phyloP scores from a whole-genome alignment of 2,329 filamentous ascomycete species.

The Stemphylium vesicarium region DNA sequence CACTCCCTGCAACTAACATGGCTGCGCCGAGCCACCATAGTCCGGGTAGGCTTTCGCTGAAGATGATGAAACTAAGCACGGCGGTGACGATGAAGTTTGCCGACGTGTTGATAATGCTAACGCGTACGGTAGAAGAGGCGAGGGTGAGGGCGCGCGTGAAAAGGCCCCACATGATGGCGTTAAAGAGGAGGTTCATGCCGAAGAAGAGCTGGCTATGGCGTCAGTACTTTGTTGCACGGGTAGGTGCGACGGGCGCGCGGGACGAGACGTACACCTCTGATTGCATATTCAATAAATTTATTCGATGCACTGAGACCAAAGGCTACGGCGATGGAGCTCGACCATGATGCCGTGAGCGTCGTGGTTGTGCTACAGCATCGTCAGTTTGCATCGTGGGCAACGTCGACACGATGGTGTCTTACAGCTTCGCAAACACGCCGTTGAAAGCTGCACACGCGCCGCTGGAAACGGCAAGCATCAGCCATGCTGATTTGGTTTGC shows the following conservation, averaged over 20 bases:
- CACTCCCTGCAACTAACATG: constrained; percentile 75
- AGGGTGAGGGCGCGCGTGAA: constrained; percentile 80
- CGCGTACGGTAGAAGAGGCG: constrained; percentile 77
- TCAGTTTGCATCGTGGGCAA: constrained; percentile 9
- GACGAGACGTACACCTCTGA: constrained; percentile 57
- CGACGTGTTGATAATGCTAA: constrained; percentile 82
- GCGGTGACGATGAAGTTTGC: constrained; percentile 83
- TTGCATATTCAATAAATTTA: constrained; percentile 56
- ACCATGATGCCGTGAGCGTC: constrained; percentile 62
- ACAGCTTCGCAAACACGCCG: constrained; percentile 84
- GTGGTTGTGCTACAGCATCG: constrained; percentile 62
- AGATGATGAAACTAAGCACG: constrained; percentile 71
- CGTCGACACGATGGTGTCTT: constrained; percentile 37
- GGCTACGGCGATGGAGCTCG: constrained; percentile 55
- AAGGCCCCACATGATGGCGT: constrained; percentile 83
- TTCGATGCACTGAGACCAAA: constrained; percentile 56
- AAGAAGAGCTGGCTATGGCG: constrained; percentile 70
- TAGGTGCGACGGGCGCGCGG: background rate
- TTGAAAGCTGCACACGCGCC: constrained; percentile 82
- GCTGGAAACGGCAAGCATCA: constrained; percentile 73
- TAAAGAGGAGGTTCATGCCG: constrained; percentile 74
- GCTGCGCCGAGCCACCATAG: constrained; percentile 79
- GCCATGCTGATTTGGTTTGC: constrained; percentile 49
- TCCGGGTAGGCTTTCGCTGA: constrained; percentile 72
- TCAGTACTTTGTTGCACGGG: constrained; percentile 3